Evolutionary conservation across 1,284 basidiomycete species (phyloP), one percentile per base, ranked within the genome.

Genomic region (Kwoniella shivajii): DNA sequence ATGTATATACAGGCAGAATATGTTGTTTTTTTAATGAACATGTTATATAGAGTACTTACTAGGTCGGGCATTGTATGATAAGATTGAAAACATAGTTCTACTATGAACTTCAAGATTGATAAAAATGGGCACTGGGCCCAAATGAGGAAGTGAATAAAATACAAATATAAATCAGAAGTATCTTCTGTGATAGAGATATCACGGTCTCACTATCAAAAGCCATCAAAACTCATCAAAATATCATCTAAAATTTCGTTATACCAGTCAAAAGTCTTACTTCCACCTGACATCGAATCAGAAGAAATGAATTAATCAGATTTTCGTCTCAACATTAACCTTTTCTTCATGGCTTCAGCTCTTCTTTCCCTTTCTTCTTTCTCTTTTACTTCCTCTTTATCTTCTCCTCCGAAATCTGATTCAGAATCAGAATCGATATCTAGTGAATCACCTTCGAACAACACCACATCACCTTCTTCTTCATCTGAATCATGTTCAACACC

Each of bases 401-500:
- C 50, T 54, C 38, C 29, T 29, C 38, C 47, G 13, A 22, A 26
- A 22, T 50, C 56, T 18, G 36, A 45, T 37, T 52, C 55, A 30
- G 27, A 29, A 13, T 48, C 49, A 7, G 38, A 34, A 18, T 42
- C 54, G 11, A 42, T 18, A 20, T 39, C 39, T 29, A 44, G 36
- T n/a, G 55, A 49, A 42, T 63, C 64, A 14, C 57, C 67, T 29
- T 65, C 67, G 43, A 62, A 62, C 2, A 63, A 43, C 1, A 66
- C 63, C 3, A 65, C 66, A 24, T 68, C 68, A 33, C 62, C 65
- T 27, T 69, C 45, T 46, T 71, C 72, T 49, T 73, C 71, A 50
- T 76, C 72, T 50, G 72, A 73, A 39, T 73, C 72, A n/a, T 62
- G 57, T 56, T 73, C 73, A 22, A 58, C 48, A 3, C 67, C 67